A percentile compares a stretch with the other conserved stretches of the same genome.
phyloP scores from a whole-genome alignment of 495 filamentous ascomycete species.

The Aspergillus haitiensis region DNA sequence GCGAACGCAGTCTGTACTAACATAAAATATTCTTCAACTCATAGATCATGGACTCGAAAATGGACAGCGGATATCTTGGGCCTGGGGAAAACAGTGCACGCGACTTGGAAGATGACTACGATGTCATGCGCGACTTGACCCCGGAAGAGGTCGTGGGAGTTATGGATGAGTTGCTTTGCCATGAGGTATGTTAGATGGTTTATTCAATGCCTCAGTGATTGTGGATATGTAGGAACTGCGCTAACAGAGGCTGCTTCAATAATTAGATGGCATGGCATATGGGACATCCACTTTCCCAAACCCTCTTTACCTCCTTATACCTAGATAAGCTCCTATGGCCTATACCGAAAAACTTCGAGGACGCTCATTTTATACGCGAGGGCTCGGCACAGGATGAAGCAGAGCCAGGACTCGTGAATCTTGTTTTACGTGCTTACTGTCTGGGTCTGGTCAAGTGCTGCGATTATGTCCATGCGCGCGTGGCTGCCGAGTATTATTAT shows the following conservation, averaged over 20 bases:
- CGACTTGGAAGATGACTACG: conserved; percentile 78
- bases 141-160: conserved; percentile 86
- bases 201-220: background rate
- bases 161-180: conserved; percentile 89
- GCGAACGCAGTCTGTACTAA: conserved; percentile 15
- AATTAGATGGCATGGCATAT: conserved; percentile 92
- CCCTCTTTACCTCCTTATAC: conserved; percentile 90
- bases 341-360: conserved; percentile 61
- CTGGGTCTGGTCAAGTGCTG: conserved; percentile 81
- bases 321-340: conserved; percentile 81
- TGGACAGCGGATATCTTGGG: conserved; percentile 86
- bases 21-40: background rate
- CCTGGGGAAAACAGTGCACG: conserved; percentile 63
- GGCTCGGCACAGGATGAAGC: conserved; percentile 31
- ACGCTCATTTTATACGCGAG: conserved; percentile 64
- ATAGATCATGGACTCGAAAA: conserved; percentile 97
- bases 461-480: conserved; percentile 70
- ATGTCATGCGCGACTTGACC: conserved; percentile 65
- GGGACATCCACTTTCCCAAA: conserved; percentile 91
- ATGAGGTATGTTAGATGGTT: conserved; percentile 60
- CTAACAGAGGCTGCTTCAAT: conserved; percentile 25
- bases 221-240: background rate
- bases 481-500: conserved; percentile 78
- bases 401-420: conserved; percentile 55
- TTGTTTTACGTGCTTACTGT: conserved; percentile 82